phyloP scores from a whole-genome alignment of 208 protist species.

The Balamuthia mandrillaris region DNA sequence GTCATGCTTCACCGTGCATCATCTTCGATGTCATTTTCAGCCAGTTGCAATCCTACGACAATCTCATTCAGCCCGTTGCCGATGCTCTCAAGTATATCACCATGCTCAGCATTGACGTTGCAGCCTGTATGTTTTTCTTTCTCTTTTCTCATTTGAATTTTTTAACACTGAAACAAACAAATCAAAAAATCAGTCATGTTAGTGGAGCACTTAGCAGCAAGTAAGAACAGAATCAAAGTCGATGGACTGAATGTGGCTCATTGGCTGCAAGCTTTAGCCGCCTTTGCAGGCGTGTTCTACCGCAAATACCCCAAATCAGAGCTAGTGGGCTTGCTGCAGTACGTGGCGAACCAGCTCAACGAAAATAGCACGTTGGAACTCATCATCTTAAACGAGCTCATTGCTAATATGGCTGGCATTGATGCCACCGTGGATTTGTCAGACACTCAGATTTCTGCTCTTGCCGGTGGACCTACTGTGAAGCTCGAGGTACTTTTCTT shows the following conservation, averaged over 20 bases:
- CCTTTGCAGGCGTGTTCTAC: slow-evolving; percentile 49
- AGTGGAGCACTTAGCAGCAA: neutral
- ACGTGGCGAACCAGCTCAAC: slow-evolving; percentile 53
- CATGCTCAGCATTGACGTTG: slow-evolving; percentile 46
- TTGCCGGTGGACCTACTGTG: too few species aligned
- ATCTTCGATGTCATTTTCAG: slow-evolving; percentile 49
- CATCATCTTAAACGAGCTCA: slow-evolving; percentile 56
- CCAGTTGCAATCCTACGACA: slow-evolving; percentile 56
- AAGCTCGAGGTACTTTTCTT: neutral
- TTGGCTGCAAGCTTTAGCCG: slow-evolving; percentile 54
- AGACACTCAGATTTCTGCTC: too few species aligned
- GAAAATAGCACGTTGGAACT: slow-evolving; percentile 49
- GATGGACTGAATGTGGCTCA: slow-evolving; percentile 55
- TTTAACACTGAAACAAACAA: neutral
- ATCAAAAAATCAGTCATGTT: neutral
- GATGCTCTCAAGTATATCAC: slow-evolving; percentile 61
- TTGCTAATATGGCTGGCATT: slow-evolving; percentile 54
- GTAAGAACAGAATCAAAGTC: slow-evolving; percentile 43
- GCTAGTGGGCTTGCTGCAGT: slow-evolving; percentile 50
- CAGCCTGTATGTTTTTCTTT: slow-evolving; percentile 27
- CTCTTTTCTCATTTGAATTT: neutral
- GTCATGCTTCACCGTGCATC: slow-evolving; percentile 40
- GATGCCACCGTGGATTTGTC: slow-evolving; percentile 47
- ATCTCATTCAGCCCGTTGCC: slow-evolving; percentile 53
- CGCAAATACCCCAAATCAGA: slow-evolving; percentile 37